Base-by-base conservation (phyloP, 306 rosid species). In the Elaeagnus macrophylla region DNA sequence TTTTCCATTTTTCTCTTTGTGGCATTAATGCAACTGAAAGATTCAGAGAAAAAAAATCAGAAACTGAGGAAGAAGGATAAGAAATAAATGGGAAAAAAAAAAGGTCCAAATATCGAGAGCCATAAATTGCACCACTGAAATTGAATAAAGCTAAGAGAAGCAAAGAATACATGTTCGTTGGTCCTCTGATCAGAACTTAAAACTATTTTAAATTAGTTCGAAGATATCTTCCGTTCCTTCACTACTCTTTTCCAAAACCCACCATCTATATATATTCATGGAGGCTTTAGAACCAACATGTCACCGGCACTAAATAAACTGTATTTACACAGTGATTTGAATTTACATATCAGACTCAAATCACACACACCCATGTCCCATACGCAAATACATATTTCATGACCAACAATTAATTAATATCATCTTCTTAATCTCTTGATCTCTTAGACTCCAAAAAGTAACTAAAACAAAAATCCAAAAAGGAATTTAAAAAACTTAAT, bases 21-120 rank as follows among this genome's bases (percentile, higher is more conserved):
- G 59, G 53, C 81, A 85, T 86, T 83, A 74, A 80, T 75, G 77
- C 10, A 71, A 76, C 88, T 74, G 83, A 69, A 81, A 66, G 82
- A 63, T 48, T 60, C 79, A 71, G 80, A 59, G 51, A 50, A 62
- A 72, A 66, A 25, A 25, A 25, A 64, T 57, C 75, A 69, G 73
- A 64, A 62, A 62, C 77, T 59, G 75, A 47, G 41, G 59, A 68
- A 72, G 44, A 59, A 54, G n/a, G n/a, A n/a, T n/a, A 57, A 59
- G 61, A 51, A 69, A 15, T 52, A 16, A 56, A 57, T 44, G 51
- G 50, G 37, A n/a, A n/a, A 44, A 55, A 52, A 62, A 39, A 20
- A 5, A 57, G 67, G 65, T 46, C 63, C 72, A 50, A 62, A 42
- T 48, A 60, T 56, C 36, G 44, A 49, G 72, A 58, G 57, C 67